Base-by-base conservation (phyloP, 805 yeast species). In the Yarrowia divulgata region DNA sequence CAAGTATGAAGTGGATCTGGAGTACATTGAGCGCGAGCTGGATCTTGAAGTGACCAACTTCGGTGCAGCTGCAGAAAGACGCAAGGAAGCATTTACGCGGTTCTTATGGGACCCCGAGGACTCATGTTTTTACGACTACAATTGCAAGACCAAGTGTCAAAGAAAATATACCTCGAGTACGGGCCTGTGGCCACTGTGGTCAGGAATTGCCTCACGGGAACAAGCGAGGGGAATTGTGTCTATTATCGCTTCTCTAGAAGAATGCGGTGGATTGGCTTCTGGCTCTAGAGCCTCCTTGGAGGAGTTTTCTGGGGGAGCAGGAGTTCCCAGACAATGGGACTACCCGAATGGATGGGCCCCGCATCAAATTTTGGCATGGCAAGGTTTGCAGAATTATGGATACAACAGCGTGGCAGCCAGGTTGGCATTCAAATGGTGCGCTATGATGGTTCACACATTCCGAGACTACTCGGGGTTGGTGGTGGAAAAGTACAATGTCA, bases 281-380 rank as follows among this genome's bases (percentile, higher is more conserved):
- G 96, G 97, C 46, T 89, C 97, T 0, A 83, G 86, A 73, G 77
- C 83, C 72, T 88, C 93, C 2, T 81, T 97, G 73, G 96, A 97
- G 48, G 85, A 83, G 34, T 80, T 91, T 45, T 86, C 89, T 0
- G 78, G 90, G 18, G 82, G 85, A 52, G 12, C 42, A 8, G 82
- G 92, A 74, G 97, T 97, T n/a, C 86, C 89, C 13, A 83, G 98
- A 77, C 99, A 94, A 79, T 94, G 99, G 99, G 99, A 94, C 78
- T 95, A 89, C 78, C 99, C 99, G 1, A 91, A 81, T 75, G 98
- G 98, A 1, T 94, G 99, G 99, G 97, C 98, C 0, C 98, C 99
- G 3, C 98, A 95, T 77, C 99, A 94, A 79, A 91, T 94, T 18
- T 78, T 94, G 68, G 94, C 97, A 0, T 94, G 99, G 99, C 85